phyloP scores from a whole-genome alignment of 1,139 yeast species.

The Suhomyces anneliseae region DNA sequence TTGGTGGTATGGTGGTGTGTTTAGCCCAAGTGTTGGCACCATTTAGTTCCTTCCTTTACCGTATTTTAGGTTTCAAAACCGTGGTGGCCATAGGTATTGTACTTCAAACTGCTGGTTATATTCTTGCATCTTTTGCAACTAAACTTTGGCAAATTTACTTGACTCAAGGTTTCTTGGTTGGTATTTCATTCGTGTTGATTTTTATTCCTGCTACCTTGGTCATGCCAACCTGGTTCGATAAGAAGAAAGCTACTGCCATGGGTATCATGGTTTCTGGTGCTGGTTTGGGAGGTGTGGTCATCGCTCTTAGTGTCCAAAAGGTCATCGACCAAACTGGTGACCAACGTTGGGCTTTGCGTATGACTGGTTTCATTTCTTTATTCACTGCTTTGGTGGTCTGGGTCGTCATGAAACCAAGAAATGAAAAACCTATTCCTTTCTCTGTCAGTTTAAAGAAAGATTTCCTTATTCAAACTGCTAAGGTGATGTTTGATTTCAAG shows the following conservation, averaged over 20 bases:
- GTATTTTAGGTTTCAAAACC: conserved; percentile 33
- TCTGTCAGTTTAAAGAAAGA: conserved; percentile 21
- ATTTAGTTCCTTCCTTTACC: conserved; percentile 36
- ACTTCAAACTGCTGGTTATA: conserved; percentile 55
- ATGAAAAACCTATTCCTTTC: conserved; percentile 31
- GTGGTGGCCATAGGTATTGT: conserved; percentile 49
- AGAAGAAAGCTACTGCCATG: conserved; percentile 56
- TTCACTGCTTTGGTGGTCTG: conserved; percentile 37
- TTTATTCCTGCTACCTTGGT: conserved; percentile 60
- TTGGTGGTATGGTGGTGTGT: conserved; percentile 65
- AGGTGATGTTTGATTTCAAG: conserved; percentile 28
- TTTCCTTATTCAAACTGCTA: conserved; percentile 21
- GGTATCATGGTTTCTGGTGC: conserved; percentile 63
- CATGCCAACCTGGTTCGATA: conserved; percentile 64
- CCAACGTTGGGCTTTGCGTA: conserved; percentile 67
- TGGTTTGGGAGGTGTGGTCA: conserved; percentile 65
- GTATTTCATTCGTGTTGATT: conserved; percentile 58
- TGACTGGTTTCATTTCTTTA: conserved; percentile 52
- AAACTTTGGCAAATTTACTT: conserved; percentile 63
- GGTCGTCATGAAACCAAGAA: conserved; percentile 48
- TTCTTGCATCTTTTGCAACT: conserved; percentile 65
- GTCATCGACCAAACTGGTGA: conserved; percentile 52
- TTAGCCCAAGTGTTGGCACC: conserved; percentile 63
- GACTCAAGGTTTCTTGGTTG: conserved; percentile 68
- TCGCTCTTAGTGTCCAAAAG: conserved; percentile 49